Evolutionary conservation across 179 eudicot genomes (phyloP), one percentile per base, ranked within the genome.

Genomic region (Corrigiola litoralis): DNA sequence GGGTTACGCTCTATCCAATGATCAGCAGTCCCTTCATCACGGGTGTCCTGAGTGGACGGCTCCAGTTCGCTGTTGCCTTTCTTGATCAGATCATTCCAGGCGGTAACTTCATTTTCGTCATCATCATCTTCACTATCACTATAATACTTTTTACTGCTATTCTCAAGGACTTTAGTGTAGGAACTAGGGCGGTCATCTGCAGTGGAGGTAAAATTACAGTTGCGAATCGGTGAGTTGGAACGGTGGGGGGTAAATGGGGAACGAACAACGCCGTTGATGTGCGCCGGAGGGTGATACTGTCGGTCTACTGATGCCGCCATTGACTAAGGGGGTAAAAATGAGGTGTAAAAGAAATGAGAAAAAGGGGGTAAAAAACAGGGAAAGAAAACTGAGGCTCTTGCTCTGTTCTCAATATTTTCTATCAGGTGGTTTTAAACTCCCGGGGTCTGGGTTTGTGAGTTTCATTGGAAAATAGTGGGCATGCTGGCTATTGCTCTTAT

Each of bases 21-120:
- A 69, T 90, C 98, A 5, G 96, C 80, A 5, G 96, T 92, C 1
- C 82, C 86, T 44, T 82, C 86, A 48, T 92, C 98, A n/a, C 92
- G 73, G 4, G 59, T 29, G 61, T 92, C 95, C 11, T 67, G 61
- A 18, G 61, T 37, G 1, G 87, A 83, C 6, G 87, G 82, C 54
- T 92, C 95, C 4, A 84, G 18, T 37, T 90, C 95, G 21, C 65
- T 53, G 52, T 67, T 84, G 0, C 73, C 85, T 24, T 82, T 83
- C n/a, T 69, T 76, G 11, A 90, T 74, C 9, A 63, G 23, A 46
- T 75, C 73, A 14, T 63, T 56, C 66, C 67, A 64, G 5, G 5
- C 61, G 10, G 38, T 31, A 4, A 70, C 66, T 0, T 75, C 78
- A 0, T 63, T 40, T 18, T 70, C 78, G 37, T 63, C 50, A 1